Conservation (phyloP, 148 eudicot genomes). For the Rhododendron molle region DNA sequence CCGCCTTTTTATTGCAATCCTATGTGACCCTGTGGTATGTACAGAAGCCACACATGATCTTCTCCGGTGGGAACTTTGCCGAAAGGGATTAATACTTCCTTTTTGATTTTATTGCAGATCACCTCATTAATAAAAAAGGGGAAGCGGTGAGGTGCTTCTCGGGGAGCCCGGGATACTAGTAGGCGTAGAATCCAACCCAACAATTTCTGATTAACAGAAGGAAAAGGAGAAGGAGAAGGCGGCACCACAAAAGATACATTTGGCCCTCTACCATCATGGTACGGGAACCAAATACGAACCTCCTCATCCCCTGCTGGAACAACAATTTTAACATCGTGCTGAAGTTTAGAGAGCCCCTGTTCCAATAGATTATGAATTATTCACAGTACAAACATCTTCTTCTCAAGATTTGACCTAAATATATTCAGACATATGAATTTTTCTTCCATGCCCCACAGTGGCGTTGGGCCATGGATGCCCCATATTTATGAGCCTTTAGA, state of each 20-base stretch:
- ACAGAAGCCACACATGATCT: not conserved
- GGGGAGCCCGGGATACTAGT: not conserved
- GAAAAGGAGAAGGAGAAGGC: not conserved
- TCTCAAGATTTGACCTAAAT: too few relatives aligned
- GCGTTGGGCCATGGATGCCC: too few relatives aligned
- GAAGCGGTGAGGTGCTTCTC: too few relatives aligned
- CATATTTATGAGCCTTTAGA: too few relatives aligned
- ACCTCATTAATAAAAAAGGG: too few relatives aligned
- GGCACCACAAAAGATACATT: not conserved
- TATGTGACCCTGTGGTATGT: not conserved
- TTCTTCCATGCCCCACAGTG: too few relatives aligned
- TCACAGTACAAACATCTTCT: not conserved
- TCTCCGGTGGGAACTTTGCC: too few relatives aligned
- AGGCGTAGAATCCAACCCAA: not conserved
- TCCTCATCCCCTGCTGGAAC: not conserved
- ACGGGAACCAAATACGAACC: not conserved
- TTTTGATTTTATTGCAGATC: not conserved
- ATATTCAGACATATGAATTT: too few relatives aligned
- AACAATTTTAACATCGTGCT: rapidly evolving
- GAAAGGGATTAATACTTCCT: too few relatives aligned
- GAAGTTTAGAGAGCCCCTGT: not conserved
- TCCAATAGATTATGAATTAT: not conserved
- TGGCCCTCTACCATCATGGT: not conserved
- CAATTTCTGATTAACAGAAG: not conserved
- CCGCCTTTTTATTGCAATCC: not conserved